Conservation (phyloP, 1,284 basidiomycete species). For the Phellinidium pouzarii region DNA sequence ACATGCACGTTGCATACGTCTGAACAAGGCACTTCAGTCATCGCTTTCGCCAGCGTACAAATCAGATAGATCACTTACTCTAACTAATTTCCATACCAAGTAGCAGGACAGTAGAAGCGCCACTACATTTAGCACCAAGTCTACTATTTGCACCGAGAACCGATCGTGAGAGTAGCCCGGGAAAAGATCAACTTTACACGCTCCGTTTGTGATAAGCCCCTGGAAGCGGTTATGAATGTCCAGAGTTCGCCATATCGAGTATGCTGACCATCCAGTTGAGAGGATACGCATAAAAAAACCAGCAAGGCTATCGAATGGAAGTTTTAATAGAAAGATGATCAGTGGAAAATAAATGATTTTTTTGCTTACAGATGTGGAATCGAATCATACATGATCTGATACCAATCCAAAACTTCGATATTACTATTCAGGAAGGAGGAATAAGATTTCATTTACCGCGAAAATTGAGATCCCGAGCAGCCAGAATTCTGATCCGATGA, state of each 20-base stretch:
- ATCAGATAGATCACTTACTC: constrained; percentile 27
- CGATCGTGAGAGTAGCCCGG: constrained; percentile 37
- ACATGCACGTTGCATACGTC: constrained; percentile 38
- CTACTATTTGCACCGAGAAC: constrained; percentile 35
- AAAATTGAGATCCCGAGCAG: constrained; percentile 47
- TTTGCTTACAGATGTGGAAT: constrained; percentile 38
- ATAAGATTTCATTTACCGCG: constrained; percentile 24
- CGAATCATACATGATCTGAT: constrained; percentile 39
- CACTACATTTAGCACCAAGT: constrained; percentile 39
- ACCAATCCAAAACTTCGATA: not conserved
- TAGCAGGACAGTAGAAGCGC: constrained; percentile 37
- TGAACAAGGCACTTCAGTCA: not conserved
- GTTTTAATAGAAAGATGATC: not conserved
- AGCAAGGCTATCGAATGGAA: constrained; percentile 28
- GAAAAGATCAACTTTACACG: constrained; percentile 42
- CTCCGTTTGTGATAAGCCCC: constrained; percentile 35
- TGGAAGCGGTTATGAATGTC: constrained; percentile 31
- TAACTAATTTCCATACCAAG: constrained; percentile 41
- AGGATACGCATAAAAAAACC: constrained; percentile 41
- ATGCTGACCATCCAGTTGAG: constrained; percentile 44
- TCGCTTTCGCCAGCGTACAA: not conserved
- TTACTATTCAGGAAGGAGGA: not conserved
- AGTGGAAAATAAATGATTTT: not conserved
- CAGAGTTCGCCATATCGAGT: constrained; percentile 41
- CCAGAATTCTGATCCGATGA: constrained; percentile 52